These are phyloP conservation scores for Saussurea involucrata DNA, from an alignment of 129 eudicot genomes.

Conservation along the genomic window DNA sequence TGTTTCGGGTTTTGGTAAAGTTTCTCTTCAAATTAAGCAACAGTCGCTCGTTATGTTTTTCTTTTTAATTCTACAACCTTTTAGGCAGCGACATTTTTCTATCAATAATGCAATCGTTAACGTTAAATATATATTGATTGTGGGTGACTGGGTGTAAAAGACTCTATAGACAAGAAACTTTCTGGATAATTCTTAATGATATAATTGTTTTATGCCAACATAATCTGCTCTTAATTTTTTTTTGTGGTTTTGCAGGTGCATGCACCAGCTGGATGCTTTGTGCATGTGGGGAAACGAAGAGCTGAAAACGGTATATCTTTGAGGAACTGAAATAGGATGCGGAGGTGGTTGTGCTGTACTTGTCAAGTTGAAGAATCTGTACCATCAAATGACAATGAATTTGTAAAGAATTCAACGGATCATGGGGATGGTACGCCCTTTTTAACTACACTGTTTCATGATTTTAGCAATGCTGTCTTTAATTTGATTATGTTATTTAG, in stretches of 20 bases:
- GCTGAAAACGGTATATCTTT: conserved; percentile 31
- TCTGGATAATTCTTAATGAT: not conserved
- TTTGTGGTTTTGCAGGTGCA: conserved; percentile 38
- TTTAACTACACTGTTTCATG: not conserved
- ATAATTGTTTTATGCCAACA: too few relatives aligned
- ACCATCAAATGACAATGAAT: conserved; percentile 48
- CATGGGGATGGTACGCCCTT: conserved; percentile 40
- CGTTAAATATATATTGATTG: not conserved
- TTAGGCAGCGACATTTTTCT: not conserved
- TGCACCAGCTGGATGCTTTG: conserved; percentile 48
- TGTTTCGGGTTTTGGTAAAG: not conserved
- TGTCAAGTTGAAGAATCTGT: conserved; percentile 71
- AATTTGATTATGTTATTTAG: not conserved
- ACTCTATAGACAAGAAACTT: not conserved
- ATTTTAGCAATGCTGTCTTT: not conserved
- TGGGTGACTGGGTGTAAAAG: not conserved
- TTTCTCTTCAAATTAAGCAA: not conserved
- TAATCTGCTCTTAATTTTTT: not conserved
- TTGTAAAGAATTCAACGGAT: conserved; percentile 40
- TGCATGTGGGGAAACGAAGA: conserved; percentile 31
- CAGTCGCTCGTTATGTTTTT: not conserved
- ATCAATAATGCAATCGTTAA: not conserved
- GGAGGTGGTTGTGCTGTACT: conserved; percentile 80
- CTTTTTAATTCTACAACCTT: not conserved
- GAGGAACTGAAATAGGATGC: conserved; percentile 56